Evolutionary conservation across 495 filamentous ascomycete species (phyloP), one percentile per base, ranked within the genome.

Genomic region (Cercophora scortea): DNA sequence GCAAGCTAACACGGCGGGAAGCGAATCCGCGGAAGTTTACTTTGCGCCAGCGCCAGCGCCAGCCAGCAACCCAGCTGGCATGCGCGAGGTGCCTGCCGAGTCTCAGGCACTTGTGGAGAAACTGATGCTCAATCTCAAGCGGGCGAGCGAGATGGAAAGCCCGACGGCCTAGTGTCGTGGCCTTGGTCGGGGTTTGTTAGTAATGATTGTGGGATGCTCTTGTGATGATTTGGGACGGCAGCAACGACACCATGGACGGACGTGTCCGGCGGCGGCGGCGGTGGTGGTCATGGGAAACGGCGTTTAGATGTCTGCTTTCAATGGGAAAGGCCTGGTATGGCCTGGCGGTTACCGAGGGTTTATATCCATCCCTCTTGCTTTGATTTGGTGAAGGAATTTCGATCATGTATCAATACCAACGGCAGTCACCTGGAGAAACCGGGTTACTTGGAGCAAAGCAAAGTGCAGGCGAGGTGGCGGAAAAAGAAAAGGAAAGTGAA

Each of bases 101-200:
- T 71, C 71, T 6, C 68, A 70, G 57, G 70, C 70, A 33, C 50
- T 79, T n/a, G 63, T 79, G 41, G 72, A 79, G 61, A 69, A 69
- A 57, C 72, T 79, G 55, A 74, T 79, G 61, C 47, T 48, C 35
- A 71, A 71, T 44, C 54, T 74, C 16, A 63, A 60, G 43, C 60
- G 61, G 52, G 71, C 65, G 32, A 65, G 56, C 39, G 49, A 52
- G 46, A 35, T 50, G 35, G 56, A 43, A 12, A 47, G 42, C 6
- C 17, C 53, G 25, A 9, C 39, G 8, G 8, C 41, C 11, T 15
- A 13, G 41, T 3, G 12, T 2, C 1, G 15, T 4, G n/a, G 13
- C 11, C 15, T 15, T 42, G 16, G 41, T 19, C 8, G 12, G n/a
- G n/a, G 32, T 46, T 25, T 25, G 5, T 33, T 33, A 34, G 25